Percentiles rank a stretch among this genome's conserved stretches.
These are phyloP conservation scores for Fusarium sp. DNA, from an alignment of 2,329 filamentous ascomycete genomes.

Conservation along the genomic window DNA sequence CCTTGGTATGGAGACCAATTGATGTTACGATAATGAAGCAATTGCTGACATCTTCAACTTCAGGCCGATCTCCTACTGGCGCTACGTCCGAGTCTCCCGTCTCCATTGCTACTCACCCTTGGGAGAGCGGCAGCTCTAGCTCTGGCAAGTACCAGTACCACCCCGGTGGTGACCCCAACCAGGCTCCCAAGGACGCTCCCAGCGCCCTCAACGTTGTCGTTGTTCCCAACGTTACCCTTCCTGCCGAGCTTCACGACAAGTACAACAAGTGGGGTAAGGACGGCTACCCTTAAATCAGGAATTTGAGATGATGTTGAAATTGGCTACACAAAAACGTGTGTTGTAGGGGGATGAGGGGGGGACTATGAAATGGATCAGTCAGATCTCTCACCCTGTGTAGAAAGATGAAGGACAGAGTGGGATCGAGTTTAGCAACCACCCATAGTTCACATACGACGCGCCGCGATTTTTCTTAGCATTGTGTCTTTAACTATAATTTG, in stretches of 20 bases:
- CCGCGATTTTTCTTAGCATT: constrained; percentile 41
- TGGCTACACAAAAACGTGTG: constrained; percentile 33
- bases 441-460: constrained; percentile 45
- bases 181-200: constrained; percentile 87
- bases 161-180: constrained; percentile 84
- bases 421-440: constrained; percentile 44
- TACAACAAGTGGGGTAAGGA: constrained; percentile 99
- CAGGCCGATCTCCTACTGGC: constrained; percentile 86
- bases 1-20: constrained; percentile 70
- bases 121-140: constrained; percentile 76
- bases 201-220: constrained; percentile 96
- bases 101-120: constrained; percentile 86
- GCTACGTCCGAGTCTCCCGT: constrained; percentile 85
- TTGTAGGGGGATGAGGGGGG: constrained; percentile 25
- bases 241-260: constrained; percentile 93
- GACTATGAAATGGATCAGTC: constrained; percentile 26
- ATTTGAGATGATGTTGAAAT: constrained; percentile 13
- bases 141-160: constrained; percentile 81
- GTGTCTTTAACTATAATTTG: constrained; percentile 43
- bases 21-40: constrained; percentile 13
- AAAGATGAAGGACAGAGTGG: constrained; percentile 40
- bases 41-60: constrained; percentile 43
- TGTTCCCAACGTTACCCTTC: constrained; percentile 91
- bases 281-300: constrained; percentile 73
- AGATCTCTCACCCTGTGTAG: constrained; percentile 38